Evolutionary conservation across 1,139 yeast genomes (phyloP), one percentile per base, ranked within the genome.

Genomic region (Yamadazyma atlantica): DNA sequence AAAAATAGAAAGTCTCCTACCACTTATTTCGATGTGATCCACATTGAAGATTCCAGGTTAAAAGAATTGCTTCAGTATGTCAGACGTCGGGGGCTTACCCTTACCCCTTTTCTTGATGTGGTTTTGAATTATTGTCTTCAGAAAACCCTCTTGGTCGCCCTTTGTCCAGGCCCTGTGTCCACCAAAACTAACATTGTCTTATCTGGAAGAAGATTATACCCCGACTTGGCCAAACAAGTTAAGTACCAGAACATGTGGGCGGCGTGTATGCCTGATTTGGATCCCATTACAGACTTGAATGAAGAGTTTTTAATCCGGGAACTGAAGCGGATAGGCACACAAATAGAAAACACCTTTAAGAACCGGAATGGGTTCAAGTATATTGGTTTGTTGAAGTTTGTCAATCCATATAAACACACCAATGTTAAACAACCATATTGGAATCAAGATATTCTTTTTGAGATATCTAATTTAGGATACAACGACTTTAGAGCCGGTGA

Each of bases 391-490:
- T 33, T 59, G 19, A 41, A 43, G 12, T 42, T 35, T 4, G 34
- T 51, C 4, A 48, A 53, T 33, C 34, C 50, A 9, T 40, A 46
- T 34, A 37, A 48, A 5, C 53, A 49, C 3, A 24, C 39, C 8
- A 37, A 43, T 12, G 35, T 39, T n/a, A 30, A 48, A 9, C 19
- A 13, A 16, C 30, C 30, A 28, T 28, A 15, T 28, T 28, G 30
- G 30, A 21, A 28, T 8, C 17, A 19, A 16, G 27, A 36, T 13
- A 53, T 60, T 7, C 36, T 39, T 4, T 44, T 61, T 18, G 65
- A 55, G 42, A 36, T 59, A 1, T 62, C 69, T 3, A 64, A 64
- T 39, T 34, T 64, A 16, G 69, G 69, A 3, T 35, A 32, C 24
- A 37, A 36, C 5, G 37, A 41, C 3, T 34, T 44, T 12, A 6